Base-by-base conservation (phyloP, 208 protist genomes). In the Angomonas deanei region DNA sequence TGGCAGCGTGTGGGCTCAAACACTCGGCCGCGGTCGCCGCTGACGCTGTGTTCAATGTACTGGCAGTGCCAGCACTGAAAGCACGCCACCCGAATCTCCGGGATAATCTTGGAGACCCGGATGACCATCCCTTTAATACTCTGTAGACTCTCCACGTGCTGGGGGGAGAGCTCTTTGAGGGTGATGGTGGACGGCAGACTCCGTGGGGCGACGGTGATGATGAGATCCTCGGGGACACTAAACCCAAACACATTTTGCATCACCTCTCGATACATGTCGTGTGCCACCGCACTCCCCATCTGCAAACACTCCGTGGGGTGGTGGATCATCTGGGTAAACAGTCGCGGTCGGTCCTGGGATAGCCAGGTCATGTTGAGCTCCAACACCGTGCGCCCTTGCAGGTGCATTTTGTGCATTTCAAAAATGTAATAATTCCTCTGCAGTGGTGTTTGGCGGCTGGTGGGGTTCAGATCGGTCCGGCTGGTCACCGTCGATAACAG, bases 31-130 rank as follows among this genome's bases (percentile, higher is more conserved):
- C 86, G 82, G 48, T 98, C 84, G 2, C 76, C 83, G 52, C 86
- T 88, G 10, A 82, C 71, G 23, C 91, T 92, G 13, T 72, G 69
- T 50, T 90, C 83, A 13, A 83, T 74, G 28, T 80, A 61, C 52
- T 93, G 72, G 80, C 99, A 99, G 38, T 88, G 66, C 57, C 75
- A 83, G 78, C 98, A 99, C 67, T 95, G 82, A 74, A 99, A 99
- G 60, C 91, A 97, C 11, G 91, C 95, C 1, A 92, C 78, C 17
- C 82, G 84, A 17, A 97, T 89, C 67, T 97, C 91, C 1, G 94
- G 94, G 63, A 97, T 92, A 26, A 97, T 78, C 69, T 94, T 93
- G 3, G 78, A 88, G 13, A 91, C 81, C n/a, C 94, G 86, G 47
- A 96, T 90, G 30, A 97, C 91, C 90, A 97, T 97, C 1, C 94